Evolutionary conservation across 2,329 filamentous ascomycete species (phyloP), one percentile per base, ranked within the genome.

Genomic region (Aspergillus brunneoviolaceus): DNA sequence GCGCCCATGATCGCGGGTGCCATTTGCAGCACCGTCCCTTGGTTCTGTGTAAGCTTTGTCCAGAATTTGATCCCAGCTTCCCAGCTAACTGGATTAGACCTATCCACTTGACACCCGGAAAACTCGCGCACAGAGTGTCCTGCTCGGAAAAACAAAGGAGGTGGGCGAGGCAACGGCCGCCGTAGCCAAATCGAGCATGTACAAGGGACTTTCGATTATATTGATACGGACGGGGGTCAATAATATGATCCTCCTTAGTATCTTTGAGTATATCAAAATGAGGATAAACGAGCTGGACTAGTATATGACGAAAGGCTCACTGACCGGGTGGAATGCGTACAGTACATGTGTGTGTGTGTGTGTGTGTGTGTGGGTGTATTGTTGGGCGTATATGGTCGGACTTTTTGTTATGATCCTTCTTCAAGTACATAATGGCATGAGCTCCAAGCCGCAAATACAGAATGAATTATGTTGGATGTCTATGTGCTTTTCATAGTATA

Each of bases 91-190:
- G 23, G 9, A 35, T 33, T 55, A 81, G 79, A 81, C 79, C 4
- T 81, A 81, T 61, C 77, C 79, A 0, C 74, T 81, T 11, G 79
- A 81, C 60, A 80, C 79, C 2, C 76, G 77, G 60, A 81, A 81
- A 66, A 81, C 79, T n/a, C 79, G 79, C 16, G 77, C 77, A 1
- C 79, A 81, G 65, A 80, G 79, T 55, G 74, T 79, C 47, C 69
- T 81, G 9, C 72, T 81, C 12, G 77, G 77, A 12, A 76, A 77
- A 58, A 62, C 72, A 31, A 76, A 75, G 55, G 76, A 79, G 61
- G 71, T 78, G 47, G 76, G 75, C 21, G 76, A 78, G 62, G 74
- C 77, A 5, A 74, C 74, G 4, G 62, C 71, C 14, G 74, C 75
- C 1, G 76, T 76, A 1, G 74, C 77, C 51, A 74, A 75, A 49